Evolutionary conservation across 2,329 filamentous ascomycete species (phyloP).

Genomic region (Fusarium liriodendri): DNA sequence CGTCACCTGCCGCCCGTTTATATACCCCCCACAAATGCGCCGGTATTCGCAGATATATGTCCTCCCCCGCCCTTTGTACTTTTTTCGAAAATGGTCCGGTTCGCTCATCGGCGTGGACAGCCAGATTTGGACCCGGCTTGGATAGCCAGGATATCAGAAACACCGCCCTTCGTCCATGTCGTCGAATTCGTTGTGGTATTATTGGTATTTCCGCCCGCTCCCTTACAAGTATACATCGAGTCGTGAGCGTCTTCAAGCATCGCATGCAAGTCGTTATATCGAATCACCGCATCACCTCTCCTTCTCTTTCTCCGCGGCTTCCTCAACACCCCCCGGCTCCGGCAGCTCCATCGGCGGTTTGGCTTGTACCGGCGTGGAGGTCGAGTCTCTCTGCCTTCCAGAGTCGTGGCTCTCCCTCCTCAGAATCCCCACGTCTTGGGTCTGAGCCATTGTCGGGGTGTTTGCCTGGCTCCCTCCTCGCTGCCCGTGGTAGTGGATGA

Average conservation of each 20-base stretch:
- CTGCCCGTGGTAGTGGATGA: slow-evolving; percentile 75
- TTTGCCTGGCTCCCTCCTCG: slow-evolving; percentile 75
- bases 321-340: slow-evolving; percentile 22
- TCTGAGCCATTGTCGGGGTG: slow-evolving; percentile 68
- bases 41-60: not conserved
- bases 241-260: slow-evolving; percentile 43
- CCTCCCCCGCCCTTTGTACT: not conserved
- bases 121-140: not conserved
- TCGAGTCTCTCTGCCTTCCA: slow-evolving; percentile 53
- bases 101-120: not conserved
- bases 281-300: slow-evolving; percentile 42
- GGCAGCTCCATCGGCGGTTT: slow-evolving; percentile 35
- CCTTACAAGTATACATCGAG: slow-evolving; percentile 38
- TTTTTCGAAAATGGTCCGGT: not conserved
- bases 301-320: slow-evolving; percentile 38
- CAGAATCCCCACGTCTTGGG: slow-evolving; percentile 60
- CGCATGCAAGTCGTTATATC: slow-evolving; percentile 39
- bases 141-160: slow-evolving; percentile 3
- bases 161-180: slow-evolving; percentile 13
- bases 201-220: slow-evolving; percentile 41
- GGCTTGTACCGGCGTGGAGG: slow-evolving; percentile 52
- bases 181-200: slow-evolving; percentile 35
- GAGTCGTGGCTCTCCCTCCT: slow-evolving; percentile 63
- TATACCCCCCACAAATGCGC: not conserved
- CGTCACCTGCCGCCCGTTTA: slow-evolving; percentile 2